Conservation (phyloP, 345 rosid species). For the Tarenaya hassleriana region DNA sequence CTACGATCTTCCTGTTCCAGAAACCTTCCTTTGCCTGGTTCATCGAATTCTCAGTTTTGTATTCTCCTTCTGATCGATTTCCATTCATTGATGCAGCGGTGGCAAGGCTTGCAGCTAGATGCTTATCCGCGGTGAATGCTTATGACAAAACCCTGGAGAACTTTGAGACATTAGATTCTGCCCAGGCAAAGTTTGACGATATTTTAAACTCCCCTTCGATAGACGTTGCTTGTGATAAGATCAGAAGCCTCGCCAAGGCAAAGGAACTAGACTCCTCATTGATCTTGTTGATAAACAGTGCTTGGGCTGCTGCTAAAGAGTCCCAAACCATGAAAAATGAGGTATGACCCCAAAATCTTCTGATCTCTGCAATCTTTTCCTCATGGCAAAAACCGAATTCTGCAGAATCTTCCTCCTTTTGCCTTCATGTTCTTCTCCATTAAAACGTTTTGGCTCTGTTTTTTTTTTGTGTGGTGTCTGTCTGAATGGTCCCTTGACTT, state of each 20-base stretch:
- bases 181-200: conserved; percentile 85
- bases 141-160: conserved; percentile 69
- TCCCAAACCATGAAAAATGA: conserved; percentile 67
- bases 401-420: too few relatives aligned
- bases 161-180: conserved; percentile 63
- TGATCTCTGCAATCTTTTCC: conserved; percentile 5
- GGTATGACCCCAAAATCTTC: conserved; percentile 30
- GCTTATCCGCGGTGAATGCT: conserved; percentile 81
- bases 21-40: background rate
- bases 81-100: conserved; percentile 45
- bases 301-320: conserved; percentile 88
- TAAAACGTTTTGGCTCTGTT: too few relatives aligned
- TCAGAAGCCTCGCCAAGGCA: conserved; percentile 72
- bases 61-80: background rate
- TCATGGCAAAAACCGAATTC: too few relatives aligned
- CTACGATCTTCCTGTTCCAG: conserved; percentile 10
- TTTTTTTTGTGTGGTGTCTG: too few relatives aligned
- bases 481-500: too few relatives aligned
- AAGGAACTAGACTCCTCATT: conserved; percentile 89
- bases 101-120: conserved; percentile 74
- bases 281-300: conserved; percentile 70
- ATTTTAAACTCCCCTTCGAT: conserved; percentile 72
- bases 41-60: background rate
- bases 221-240: conserved; percentile 79
- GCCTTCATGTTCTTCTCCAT: too few relatives aligned